A percentile compares a stretch with the other conserved stretches of the same genome.
phyloP scores from a whole-genome alignment of 106 monocot genomes.

The Dendrobium nobile region DNA sequence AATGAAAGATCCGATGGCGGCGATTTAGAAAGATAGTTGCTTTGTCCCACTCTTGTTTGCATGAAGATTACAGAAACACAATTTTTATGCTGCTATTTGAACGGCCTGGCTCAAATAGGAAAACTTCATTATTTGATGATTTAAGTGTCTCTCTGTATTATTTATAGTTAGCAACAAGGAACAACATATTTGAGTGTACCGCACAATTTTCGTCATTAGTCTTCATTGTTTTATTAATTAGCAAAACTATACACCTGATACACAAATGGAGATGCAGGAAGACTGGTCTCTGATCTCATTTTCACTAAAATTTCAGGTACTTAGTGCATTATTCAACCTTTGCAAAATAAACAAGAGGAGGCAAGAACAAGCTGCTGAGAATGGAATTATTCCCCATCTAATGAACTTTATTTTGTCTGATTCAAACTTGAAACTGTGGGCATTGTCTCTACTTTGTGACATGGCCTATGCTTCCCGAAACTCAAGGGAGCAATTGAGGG shows the following conservation, averaged over 20 bases:
- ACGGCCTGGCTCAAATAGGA: too few relatives aligned
- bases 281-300: constrained; percentile 4
- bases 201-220: too few relatives aligned
- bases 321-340: constrained; percentile 90
- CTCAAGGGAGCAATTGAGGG: constrained; percentile 88
- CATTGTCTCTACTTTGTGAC: constrained; percentile 83
- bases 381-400: constrained; percentile 93
- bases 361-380: constrained; percentile 98
- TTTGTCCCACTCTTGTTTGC: too few relatives aligned
- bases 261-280: background rate
- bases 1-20: too few relatives aligned
- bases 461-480: constrained; percentile 99
- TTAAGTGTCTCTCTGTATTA: too few relatives aligned
- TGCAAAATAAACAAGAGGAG: constrained; percentile 98
- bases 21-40: too few relatives aligned
- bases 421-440: constrained; percentile 83
- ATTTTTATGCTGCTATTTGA: too few relatives aligned
- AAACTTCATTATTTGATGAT: too few relatives aligned
- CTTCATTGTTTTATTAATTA: too few relatives aligned
- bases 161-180: too few relatives aligned
- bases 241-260: background rate
- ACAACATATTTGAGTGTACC: too few relatives aligned
- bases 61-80: too few relatives aligned
- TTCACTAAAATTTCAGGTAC: constrained; percentile 41
- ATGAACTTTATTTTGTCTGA: constrained; percentile 85